A percentile compares a stretch with the other conserved stretches of the same genome.
Conservation (phyloP, 768 basidiomycete species). For the Rubroboletus satanas region DNA sequence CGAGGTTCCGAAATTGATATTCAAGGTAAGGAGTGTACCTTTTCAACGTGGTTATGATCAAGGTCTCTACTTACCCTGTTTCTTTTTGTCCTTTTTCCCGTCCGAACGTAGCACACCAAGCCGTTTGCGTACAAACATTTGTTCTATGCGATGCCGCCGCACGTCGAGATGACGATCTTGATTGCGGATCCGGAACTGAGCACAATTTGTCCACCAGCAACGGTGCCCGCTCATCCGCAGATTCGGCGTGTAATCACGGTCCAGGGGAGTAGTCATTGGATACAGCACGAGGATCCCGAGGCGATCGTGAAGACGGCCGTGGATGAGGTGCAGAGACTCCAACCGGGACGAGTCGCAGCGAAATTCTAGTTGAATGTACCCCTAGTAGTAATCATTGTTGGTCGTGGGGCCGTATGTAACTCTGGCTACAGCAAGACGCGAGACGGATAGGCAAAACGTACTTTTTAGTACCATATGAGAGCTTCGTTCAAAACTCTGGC, state of each 20-base stretch:
- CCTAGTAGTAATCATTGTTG: too few species aligned
- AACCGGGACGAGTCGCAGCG: not conserved
- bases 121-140: conserved; percentile 14
- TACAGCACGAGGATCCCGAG: conserved; percentile 10
- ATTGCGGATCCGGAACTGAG: conserved; percentile 10
- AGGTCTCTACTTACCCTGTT: not conserved
- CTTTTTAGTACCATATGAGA: too few species aligned
- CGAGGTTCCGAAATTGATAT: conserved; percentile 2
- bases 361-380: too few species aligned
- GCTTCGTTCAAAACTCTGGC: too few species aligned
- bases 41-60: not conserved
- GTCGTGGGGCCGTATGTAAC: too few species aligned
- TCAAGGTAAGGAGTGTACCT: conserved; percentile 1
- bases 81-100: not conserved
- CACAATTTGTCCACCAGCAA: conserved; percentile 1
- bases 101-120: conserved; percentile 9
- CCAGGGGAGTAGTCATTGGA: conserved; percentile 13
- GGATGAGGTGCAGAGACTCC: conserved; percentile 10
- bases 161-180: conserved; percentile 15
- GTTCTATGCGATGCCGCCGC: conserved; percentile 5
- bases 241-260: conserved; percentile 1
- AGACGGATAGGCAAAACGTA: too few species aligned
- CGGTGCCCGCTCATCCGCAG: conserved; percentile 1
- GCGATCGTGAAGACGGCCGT: conserved; percentile 4
- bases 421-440: too few species aligned